These are phyloP conservation scores for Volvox carteri DNA, from an alignment of 163 green algal species.

Conservation along the genomic window DNA sequence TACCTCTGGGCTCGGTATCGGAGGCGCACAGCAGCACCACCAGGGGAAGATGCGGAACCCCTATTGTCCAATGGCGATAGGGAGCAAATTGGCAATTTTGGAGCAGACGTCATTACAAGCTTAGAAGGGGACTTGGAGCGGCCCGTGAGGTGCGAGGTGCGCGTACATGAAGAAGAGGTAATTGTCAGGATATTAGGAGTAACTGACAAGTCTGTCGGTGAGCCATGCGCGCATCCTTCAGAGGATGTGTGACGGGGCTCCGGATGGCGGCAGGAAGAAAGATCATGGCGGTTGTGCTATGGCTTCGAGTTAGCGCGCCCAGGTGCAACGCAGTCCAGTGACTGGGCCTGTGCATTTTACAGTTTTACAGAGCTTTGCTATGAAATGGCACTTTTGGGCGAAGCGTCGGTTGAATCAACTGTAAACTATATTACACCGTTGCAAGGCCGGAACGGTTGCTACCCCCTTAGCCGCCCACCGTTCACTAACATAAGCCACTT, in stretches of 20 bases:
- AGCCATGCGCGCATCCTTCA: neutral
- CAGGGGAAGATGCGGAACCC: neutral
- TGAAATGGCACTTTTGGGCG: neutral
- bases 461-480: no score
- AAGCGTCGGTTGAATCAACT: neutral
- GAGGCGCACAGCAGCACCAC: neutral
- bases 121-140: neutral
- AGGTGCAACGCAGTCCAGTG: neutral
- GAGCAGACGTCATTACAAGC: neutral
- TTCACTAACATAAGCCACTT: no score
- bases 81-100: neutral
- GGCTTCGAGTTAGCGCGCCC: neutral
- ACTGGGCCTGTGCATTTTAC: neutral
- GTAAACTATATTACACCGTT: neutral
- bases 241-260: neutral
- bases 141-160: neutral
- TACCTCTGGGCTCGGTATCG: conserved; percentile 2
- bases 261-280: neutral
- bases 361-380: neutral
- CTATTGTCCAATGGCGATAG: neutral
- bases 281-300: neutral
- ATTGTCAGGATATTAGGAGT: neutral
- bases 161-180: neutral
- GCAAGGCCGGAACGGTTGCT: no score
- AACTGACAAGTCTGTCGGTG: neutral